Base-by-base conservation (phyloP, 257 asterid genomes). In the Solanum medicagineum region DNA sequence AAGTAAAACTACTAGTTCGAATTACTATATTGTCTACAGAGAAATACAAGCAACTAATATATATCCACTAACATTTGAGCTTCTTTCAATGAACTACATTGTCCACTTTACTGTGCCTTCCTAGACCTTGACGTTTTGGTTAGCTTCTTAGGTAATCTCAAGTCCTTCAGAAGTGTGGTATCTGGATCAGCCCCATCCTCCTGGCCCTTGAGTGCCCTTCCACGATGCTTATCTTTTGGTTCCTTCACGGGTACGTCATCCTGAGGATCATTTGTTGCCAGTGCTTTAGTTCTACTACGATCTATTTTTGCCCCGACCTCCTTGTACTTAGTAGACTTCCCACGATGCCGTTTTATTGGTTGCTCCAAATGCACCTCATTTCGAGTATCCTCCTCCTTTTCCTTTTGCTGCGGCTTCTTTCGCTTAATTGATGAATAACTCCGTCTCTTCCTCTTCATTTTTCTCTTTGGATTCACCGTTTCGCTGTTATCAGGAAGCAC, bases 191-290 rank as follows among this genome's bases (percentile, higher is more conserved):
- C 55, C 10, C 11, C 6, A 4, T 71, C 20, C 16, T 44, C 80
- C 54, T 71, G 4, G 56, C 13, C 24, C 80, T 74, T 85, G 36
- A 85, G 87, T 55, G 65, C 84, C 80, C 88, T 44, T 45, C 92
- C 55, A 71, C 80, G 36, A 71, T 54, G 45, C 36, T 74, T 22
- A 16, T 55, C 71, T 32, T 49, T 17, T 16, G 70, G 80, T 77
- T 74, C 19, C 73, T 69, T 65, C 51, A 82, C 20, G 36, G 16
- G 86, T 77, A 42, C 55, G 71, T 40, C 84, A 56, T 29, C 29
- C 62, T 81, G 53, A 55, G 86, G 44, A 63, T 63, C 40, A 26
- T 26, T 53, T 26, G 32, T 54, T 42, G 45, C 24, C 59, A 22
- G 4, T 14, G 36, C 8, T 15, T 0, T 22, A 47, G 17, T 49